These are phyloP conservation scores for Neonectria faginata DNA, from an alignment of 2,329 filamentous ascomycete species.

Conservation along the genomic window DNA sequence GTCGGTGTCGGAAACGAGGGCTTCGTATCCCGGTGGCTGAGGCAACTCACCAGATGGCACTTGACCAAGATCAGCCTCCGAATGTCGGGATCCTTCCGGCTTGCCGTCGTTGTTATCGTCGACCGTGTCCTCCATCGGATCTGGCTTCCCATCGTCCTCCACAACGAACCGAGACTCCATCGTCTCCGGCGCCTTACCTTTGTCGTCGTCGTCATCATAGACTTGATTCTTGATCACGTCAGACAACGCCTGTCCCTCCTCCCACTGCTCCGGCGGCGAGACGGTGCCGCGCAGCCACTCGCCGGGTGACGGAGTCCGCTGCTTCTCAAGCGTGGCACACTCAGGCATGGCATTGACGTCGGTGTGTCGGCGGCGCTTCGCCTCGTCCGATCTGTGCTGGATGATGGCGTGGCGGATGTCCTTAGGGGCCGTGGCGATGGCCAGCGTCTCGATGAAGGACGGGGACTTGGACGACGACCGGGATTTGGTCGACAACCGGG, in stretches of 20 bases:
- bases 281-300: no score
- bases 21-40: background rate
- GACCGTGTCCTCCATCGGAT: no score
- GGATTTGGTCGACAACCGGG: background rate
- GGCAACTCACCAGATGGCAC: background rate
- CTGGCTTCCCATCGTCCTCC: no score
- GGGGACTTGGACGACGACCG: background rate
- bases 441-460: slow-evolving; percentile 32
- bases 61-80: background rate
- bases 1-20: background rate
- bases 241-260: background rate
- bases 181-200: background rate
- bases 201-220: background rate
- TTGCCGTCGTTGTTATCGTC: no score
- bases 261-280: no score
- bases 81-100: no score
- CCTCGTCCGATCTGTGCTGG: background rate
- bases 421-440: slow-evolving; percentile 9
- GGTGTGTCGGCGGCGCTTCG: background rate
- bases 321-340: no score
- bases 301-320: no score
- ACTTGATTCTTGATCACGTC: background rate
- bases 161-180: background rate
- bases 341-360: background rate
- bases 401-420: background rate